Conservation (phyloP, 2,329 filamentous ascomycete species). For the Aspergillus udagawae region DNA sequence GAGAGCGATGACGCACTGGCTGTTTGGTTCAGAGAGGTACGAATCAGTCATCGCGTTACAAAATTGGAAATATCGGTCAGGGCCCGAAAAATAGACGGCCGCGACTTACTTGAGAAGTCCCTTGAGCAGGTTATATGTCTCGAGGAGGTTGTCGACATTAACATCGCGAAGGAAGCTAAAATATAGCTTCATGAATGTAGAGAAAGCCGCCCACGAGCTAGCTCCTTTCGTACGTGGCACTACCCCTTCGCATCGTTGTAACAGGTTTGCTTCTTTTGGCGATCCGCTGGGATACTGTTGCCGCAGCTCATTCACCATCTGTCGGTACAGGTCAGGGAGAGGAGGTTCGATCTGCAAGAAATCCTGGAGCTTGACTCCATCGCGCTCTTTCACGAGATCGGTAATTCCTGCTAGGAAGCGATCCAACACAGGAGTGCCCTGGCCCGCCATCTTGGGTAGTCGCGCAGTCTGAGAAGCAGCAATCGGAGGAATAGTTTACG, state of each 20-base stretch:
- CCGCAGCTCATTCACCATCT: slow-evolving; percentile 65
- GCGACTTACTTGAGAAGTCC: slow-evolving; percentile 66
- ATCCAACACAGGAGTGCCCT: slow-evolving; percentile 58
- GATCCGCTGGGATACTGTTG: slow-evolving; percentile 49
- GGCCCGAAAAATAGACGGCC: not conserved
- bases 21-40: slow-evolving; percentile 30
- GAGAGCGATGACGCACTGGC: slow-evolving; percentile 78
- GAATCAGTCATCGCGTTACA: slow-evolving; percentile 7
- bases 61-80: not conserved
- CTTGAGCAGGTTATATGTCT: slow-evolving; percentile 71
- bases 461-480: not conserved
- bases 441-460: slow-evolving; percentile 16
- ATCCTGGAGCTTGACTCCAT: slow-evolving; percentile 62
- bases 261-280: slow-evolving; percentile 53
- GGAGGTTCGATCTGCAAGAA: slow-evolving; percentile 74
- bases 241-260: slow-evolving; percentile 56
- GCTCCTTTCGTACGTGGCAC: slow-evolving; percentile 63
- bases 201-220: slow-evolving; percentile 71
- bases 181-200: slow-evolving; percentile 76
- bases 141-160: slow-evolving; percentile 68
- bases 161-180: slow-evolving; percentile 77
- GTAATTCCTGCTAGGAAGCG: slow-evolving; percentile 66
- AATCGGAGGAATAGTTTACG: not conserved
- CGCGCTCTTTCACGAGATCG: slow-evolving; percentile 56
- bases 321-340: slow-evolving; percentile 62